phyloP scores from a whole-genome alignment of 2,329 filamentous ascomycete species.

The Laburnicola sp. region DNA sequence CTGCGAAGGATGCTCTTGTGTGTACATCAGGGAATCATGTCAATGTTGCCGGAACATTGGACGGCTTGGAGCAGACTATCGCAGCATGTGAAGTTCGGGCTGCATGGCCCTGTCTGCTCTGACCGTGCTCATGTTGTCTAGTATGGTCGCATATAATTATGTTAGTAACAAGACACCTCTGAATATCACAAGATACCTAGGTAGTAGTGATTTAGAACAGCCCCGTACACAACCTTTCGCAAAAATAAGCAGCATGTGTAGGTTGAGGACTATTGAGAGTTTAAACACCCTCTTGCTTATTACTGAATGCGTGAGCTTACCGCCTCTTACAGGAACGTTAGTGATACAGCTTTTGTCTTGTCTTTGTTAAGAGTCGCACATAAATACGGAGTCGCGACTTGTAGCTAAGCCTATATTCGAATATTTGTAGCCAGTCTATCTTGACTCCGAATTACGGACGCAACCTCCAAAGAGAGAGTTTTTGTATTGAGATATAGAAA shows the following conservation, averaged over 20 bases:
- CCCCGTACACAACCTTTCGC: slow-evolving; percentile 14
- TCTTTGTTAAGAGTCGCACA: background rate
- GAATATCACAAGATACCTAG: background rate
- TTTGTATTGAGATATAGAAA: too few relatives aligned
- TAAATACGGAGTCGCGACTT: slow-evolving; percentile 2
- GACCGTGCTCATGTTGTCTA: slow-evolving; percentile 13
- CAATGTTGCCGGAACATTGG: slow-evolving; percentile 17
- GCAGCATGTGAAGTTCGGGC: too few relatives aligned
- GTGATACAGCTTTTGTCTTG: slow-evolving; percentile 8
- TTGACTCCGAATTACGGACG: background rate
- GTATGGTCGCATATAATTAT: background rate
- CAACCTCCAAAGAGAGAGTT: too few relatives aligned
- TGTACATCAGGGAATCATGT: slow-evolving; percentile 18
- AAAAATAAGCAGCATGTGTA: slow-evolving; percentile 1
- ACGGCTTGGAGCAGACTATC: slow-evolving; percentile 17
- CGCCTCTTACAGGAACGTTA: background rate
- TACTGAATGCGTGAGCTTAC: background rate
- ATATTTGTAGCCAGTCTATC: slow-evolving; percentile 2
- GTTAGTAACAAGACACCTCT: background rate
- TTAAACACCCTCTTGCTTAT: background rate
- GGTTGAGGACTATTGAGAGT: background rate
- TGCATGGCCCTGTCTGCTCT: slow-evolving; percentile 13
- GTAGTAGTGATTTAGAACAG: slow-evolving; percentile 7
- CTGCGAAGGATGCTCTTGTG: slow-evolving; percentile 12
- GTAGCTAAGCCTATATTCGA: slow-evolving; percentile 3